Evolutionary conservation across 2,329 filamentous ascomycete genomes (phyloP), one percentile per base, ranked within the genome.

Genomic region (Rugonectria rugulosa): DNA sequence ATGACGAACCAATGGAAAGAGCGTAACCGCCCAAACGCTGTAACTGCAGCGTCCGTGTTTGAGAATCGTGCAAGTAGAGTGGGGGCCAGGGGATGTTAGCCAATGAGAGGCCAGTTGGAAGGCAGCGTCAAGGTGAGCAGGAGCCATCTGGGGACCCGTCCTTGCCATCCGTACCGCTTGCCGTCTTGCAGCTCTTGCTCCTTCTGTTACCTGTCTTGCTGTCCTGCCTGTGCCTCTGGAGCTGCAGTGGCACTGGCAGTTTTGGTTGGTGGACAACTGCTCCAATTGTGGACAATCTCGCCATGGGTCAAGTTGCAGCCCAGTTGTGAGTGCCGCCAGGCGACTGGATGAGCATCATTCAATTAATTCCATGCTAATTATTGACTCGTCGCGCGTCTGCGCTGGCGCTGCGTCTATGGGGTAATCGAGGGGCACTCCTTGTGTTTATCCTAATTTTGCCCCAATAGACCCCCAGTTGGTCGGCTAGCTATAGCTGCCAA

Each of bases 21-120:
- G 45, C 10, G 38, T 23, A 55, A 45, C 52, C 52, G 52, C 52
- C 45, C 19, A 45, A 21, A 48, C 42, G 20, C 52, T 55, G 52
- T 40, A 49, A 49, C 52, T 44, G 45, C 52, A 55, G 40, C 40
- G 24, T 50, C 45, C 40, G 45, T 49, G 52, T 55, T 55, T 55
- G 45, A 55, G 38, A 19, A 37, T 42, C 23, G 40, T n/a, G n/a
- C n/a, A 29, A 32, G 19, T 29, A 27, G 17, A 6, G 26, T 26
- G 29, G 10, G 29, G n/a, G 12, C 26, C 7, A 32, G 29, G 29
- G 29, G 7, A 8, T 11, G 12, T 5, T 14, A 32, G 10, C 29
- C 29, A 32, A 32, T 32, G 29, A 32, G 29, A n/a, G 36, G 38
- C 42, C 50, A 45, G 34, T 53, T 42, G 42, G 34, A 40, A 27